These are phyloP conservation scores for Eucalyptus sp. DNA, from an alignment of 345 rosid genomes.

Conservation along the genomic window DNA sequence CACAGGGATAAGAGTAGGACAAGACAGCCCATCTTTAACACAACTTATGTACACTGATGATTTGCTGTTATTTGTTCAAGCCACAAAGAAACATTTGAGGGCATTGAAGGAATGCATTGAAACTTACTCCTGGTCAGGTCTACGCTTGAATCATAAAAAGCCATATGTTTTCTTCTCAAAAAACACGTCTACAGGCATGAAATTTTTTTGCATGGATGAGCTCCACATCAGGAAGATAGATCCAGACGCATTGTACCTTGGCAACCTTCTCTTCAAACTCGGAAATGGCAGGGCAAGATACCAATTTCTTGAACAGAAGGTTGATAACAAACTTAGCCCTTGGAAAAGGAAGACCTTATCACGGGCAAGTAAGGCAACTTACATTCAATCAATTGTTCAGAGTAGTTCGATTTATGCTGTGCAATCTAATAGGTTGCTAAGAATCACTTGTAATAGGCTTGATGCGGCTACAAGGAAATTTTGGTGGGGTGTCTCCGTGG, in stretches of 20 bases:
- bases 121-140: background rate
- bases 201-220: background rate
- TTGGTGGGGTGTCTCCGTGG: background rate
- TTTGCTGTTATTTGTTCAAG: background rate
- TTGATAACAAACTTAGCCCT: background rate
- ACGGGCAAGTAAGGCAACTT: background rate
- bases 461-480: background rate
- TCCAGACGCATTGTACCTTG: background rate
- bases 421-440: too few relatives aligned
- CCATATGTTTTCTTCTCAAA: background rate
- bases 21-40: too few relatives aligned
- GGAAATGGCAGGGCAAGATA: background rate
- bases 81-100: background rate
- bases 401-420: background rate
- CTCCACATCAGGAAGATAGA: background rate
- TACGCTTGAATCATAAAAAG: background rate
- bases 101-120: too few relatives aligned
- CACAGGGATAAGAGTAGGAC: background rate
- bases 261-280: background rate
- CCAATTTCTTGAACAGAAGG: background rate
- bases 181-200: background rate
- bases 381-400: background rate
- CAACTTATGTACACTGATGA: background rate
- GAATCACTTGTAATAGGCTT: too few relatives aligned
- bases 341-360: background rate